Conservation (phyloP, 2,329 filamentous ascomycete genomes). For the Penicillium sp. region DNA sequence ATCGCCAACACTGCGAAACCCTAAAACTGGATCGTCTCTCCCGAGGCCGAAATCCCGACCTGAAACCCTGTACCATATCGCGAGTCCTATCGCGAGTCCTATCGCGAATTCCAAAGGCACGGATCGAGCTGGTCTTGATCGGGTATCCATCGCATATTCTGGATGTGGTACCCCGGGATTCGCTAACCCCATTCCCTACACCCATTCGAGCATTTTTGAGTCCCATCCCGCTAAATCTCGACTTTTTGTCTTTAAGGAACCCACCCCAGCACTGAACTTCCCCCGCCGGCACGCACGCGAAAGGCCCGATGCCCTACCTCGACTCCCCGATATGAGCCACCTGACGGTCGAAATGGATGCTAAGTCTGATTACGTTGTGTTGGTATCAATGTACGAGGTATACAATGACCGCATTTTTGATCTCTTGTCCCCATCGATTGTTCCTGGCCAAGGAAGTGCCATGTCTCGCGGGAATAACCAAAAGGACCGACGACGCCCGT, state of each 20-base stretch:
- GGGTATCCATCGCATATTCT: constrained; percentile 10
- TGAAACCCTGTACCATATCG: constrained; percentile 14
- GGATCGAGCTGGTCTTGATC: constrained; percentile 7
- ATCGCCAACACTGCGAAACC: constrained; percentile 18
- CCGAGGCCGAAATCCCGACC: constrained; percentile 9
- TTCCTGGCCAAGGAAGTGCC: constrained; percentile 43
- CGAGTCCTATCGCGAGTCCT: background rate
- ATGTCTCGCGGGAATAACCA: constrained; percentile 50
- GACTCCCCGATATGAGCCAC: constrained; percentile 72
- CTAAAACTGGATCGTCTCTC: constrained; percentile 17
- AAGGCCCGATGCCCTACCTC: constrained; percentile 70
- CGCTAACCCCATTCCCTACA: constrained; percentile 28
- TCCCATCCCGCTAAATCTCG: constrained; percentile 40
- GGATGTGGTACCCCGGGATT: constrained; percentile 14
- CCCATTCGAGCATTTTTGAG: constrained; percentile 26
- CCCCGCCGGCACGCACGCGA: constrained; percentile 64
- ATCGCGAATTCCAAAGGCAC: constrained; percentile 3
- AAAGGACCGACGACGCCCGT: constrained; percentile 74
- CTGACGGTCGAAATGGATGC: constrained; percentile 68
- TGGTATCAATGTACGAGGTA: constrained; percentile 98
- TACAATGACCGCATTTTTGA: constrained; percentile 99
- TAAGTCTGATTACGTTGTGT: constrained; percentile 77
- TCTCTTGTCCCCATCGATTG: constrained; percentile 65
- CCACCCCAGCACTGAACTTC: constrained; percentile 57
- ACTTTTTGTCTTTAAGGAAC: constrained; percentile 54